Conservation (phyloP, 106 monocot genomes). For the Cymbidium sinense region DNA sequence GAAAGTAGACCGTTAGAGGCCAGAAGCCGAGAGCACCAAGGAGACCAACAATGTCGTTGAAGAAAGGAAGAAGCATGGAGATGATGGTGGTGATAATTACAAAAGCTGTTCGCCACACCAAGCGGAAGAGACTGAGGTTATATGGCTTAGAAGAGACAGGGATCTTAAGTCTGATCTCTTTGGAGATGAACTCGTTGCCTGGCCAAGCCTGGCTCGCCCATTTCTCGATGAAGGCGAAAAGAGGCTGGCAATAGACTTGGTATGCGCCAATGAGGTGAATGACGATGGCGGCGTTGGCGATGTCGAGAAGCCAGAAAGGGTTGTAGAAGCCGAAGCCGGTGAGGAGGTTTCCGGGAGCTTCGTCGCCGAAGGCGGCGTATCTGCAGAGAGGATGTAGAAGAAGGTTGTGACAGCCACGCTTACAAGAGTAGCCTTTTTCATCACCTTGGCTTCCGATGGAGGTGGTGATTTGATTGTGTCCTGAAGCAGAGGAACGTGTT, state of each 20-base stretch:
- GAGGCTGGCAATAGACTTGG: slow-evolving; percentile 91
- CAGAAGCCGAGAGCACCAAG: slow-evolving; percentile 88
- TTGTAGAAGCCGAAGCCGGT: slow-evolving; percentile 94
- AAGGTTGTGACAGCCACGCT: slow-evolving; percentile 49
- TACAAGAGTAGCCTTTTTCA: slow-evolving; percentile 58
- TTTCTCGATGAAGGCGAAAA: slow-evolving; percentile 89
- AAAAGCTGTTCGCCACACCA: slow-evolving; percentile 70
- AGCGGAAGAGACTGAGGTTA: slow-evolving; percentile 54
- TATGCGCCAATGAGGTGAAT: slow-evolving; percentile 91
- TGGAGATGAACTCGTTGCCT: slow-evolving; percentile 39
- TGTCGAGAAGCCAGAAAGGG: slow-evolving; percentile 91
- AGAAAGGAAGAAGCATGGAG: slow-evolving; percentile 89
- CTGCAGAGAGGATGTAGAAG: slow-evolving; percentile 77
- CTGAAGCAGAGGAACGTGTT: slow-evolving; percentile 15
- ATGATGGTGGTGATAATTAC: slow-evolving; percentile 64
- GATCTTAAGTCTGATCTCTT: slow-evolving; percentile 21
- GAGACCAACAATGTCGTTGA: slow-evolving; percentile 90
- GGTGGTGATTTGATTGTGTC: slow-evolving; percentile 57
- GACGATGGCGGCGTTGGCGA: slow-evolving; percentile 83
- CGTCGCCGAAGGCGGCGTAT: slow-evolving; percentile 67
- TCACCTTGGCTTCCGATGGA: slow-evolving; percentile 53
- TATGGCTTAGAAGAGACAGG: slow-evolving; percentile 10
- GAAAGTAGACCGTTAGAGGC: slow-evolving; percentile 91
- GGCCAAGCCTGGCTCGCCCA: slow-evolving; percentile 42
- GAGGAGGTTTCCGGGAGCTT: slow-evolving; percentile 58